phyloP scores from a whole-genome alignment of 345 rosid genomes.

The Aegle marmelos region DNA sequence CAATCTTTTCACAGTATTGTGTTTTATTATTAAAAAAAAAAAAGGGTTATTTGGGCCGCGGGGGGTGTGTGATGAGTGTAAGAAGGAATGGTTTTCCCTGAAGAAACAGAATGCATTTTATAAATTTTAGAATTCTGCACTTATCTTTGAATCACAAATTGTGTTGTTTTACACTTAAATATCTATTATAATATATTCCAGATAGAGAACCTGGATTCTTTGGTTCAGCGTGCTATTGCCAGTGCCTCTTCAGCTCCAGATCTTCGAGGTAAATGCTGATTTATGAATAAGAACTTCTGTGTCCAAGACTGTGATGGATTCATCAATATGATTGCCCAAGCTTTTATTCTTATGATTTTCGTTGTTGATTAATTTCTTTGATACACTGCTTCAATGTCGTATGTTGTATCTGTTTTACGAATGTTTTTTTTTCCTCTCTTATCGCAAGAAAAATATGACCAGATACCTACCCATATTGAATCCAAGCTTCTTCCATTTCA shows the following conservation, averaged over 20 bases:
- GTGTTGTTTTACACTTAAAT: background rate
- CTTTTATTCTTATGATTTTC: background rate
- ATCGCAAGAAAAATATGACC: constrained; percentile 55
- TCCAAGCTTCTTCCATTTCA: constrained; percentile 94
- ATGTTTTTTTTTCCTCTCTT: background rate
- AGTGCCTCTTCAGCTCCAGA: constrained; percentile 65
- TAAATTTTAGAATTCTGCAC: too few species aligned
- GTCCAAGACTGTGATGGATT: constrained; percentile 6
- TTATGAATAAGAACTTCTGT: constrained; percentile 12
- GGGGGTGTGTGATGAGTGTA: background rate
- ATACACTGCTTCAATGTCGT: background rate
- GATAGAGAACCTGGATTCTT: constrained; percentile 76
- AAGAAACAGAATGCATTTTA: background rate
- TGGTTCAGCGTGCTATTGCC: constrained; percentile 74
- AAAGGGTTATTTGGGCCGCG: too few species aligned
- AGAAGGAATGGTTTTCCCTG: background rate
- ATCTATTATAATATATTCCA: constrained; percentile 24
- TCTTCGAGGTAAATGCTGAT: constrained; percentile 58
- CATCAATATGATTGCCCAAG: background rate
- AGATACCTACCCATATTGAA: constrained; percentile 70
- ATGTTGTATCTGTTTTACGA: constrained; percentile 6
- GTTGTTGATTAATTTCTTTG: background rate
- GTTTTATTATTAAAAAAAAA: background rate
- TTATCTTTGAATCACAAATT: background rate
- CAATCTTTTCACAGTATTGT: background rate